Evolutionary conservation across 257 asterid species (phyloP).

Genomic region (Solanum paucissectum): DNA sequence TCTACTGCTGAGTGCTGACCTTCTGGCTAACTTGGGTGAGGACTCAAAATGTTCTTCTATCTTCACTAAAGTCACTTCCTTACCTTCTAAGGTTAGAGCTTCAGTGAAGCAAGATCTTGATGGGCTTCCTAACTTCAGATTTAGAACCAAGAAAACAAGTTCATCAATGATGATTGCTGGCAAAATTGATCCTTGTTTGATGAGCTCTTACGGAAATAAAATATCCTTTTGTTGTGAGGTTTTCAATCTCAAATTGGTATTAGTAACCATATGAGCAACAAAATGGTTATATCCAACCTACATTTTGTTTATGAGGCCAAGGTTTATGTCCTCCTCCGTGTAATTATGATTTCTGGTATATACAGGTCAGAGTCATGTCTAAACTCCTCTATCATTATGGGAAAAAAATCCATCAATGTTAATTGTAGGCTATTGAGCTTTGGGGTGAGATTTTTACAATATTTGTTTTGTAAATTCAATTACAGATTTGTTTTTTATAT

Average conservation of each 20-base stretch:
- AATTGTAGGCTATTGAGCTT: too few relatives aligned
- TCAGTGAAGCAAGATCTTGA: not conserved
- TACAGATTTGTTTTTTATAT: too few relatives aligned
- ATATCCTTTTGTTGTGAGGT: not conserved
- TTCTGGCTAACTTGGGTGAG: not conserved
- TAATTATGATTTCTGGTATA: not conserved
- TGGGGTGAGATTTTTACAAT: too few relatives aligned
- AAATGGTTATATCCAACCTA: not conserved
- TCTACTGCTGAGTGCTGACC: not conserved
- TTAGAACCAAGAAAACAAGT: not conserved
- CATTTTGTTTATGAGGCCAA: not conserved
- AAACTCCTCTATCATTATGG: not conserved
- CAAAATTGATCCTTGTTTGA: not conserved
- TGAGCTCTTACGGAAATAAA: not conserved
- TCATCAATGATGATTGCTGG: not conserved
- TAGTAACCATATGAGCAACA: not conserved
- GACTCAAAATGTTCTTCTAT: not conserved
- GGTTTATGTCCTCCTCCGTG: not conserved
- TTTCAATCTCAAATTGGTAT: not conserved
- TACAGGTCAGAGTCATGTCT: not conserved
- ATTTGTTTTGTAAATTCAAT: too few relatives aligned
- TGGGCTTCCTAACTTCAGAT: not conserved
- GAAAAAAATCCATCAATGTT: too few relatives aligned
- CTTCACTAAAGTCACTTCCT: not conserved
- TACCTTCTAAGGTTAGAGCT: not conserved